Evolutionary conservation across 257 asterid species (phyloP), one percentile per base, ranked within the genome.

Genomic region (Asclepias syriaca): DNA sequence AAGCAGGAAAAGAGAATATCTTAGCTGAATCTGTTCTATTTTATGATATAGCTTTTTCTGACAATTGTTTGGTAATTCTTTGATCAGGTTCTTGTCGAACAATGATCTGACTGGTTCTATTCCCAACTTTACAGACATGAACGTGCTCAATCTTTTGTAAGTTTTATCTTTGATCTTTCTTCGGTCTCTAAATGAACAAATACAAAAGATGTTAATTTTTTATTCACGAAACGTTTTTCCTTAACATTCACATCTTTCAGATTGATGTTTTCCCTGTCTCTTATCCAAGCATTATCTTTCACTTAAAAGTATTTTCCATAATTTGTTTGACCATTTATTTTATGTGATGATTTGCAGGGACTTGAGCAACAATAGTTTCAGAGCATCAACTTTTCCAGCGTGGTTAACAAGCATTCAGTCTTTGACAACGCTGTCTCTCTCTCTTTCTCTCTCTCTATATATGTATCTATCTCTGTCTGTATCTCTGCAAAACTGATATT

Each of bases 281-380:
- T 14, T 66, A 37, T 64, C 12, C 24, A 6, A 48, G 3, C 43
- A 22, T 32, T 68, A 5, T 68, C 61, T 68, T 48, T 32, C 46
- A 27, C 22, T 68, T 12, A n/a, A 10, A 18, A 37, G 29, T 39
- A 8, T 37, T 46, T 45, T 63, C 13, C 75, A 50, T 53, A 57
- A 66, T 19, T 51, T 6, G 8, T 50, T 68, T 49, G 57, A 64
- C 27, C 50, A 37, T 61, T 43, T 43, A 32, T 37, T 37, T 22
- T 67, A 46, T 55, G 14, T 60, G 72, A n/a, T 76, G 68, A 73
- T 72, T 76, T 80, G 71, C 96, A 93, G 98, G 97, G 96, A 89
- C 75, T 78, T 88, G 91, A 90, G 98, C 86, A 93, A 90, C 66
- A 93, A 88, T 71, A 90, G 85, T 84, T 93, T 93, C 66, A 66